phyloP scores from a whole-genome alignment of 2,329 filamentous ascomycete genomes.

The Aquanectria penicillioides region DNA sequence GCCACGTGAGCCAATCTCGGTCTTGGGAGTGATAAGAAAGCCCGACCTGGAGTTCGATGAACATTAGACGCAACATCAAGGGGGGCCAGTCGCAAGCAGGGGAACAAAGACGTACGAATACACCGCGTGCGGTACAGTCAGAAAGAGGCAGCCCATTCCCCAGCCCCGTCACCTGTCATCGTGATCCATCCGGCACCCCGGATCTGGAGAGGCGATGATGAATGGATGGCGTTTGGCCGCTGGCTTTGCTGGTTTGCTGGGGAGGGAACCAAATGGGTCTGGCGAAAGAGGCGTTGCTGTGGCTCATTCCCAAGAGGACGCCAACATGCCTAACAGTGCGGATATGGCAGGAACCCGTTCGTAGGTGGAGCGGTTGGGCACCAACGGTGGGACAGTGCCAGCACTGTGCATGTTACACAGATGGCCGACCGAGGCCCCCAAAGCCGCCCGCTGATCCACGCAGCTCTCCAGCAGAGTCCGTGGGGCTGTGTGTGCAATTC shows the following conservation, averaged over 20 bases:
- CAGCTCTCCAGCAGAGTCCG: constrained; percentile 14
- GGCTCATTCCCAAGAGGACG: constrained; percentile 18
- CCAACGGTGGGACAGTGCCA: constrained; percentile 2
- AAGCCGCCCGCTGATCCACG: not conserved
- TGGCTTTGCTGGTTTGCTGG: not conserved
- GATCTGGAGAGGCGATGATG: not conserved
- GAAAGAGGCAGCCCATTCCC: constrained; percentile 16
- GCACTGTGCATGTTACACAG: constrained; percentile 13
- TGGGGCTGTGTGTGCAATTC: constrained; percentile 19
- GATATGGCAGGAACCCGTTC: not conserved
- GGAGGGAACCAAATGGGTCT: not conserved
- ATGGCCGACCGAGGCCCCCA: not conserved
- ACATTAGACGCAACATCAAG: too few species aligned
- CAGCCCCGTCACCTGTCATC: not conserved
- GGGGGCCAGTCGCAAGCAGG: not conserved
- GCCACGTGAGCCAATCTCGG: constrained; percentile 4
- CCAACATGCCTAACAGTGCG: constrained; percentile 13
- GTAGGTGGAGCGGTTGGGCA: constrained; percentile 13
- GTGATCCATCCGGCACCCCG: not conserved
- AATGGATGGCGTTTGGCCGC: too few species aligned
- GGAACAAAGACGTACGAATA: not conserved
- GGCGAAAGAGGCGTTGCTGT: constrained; percentile 10
- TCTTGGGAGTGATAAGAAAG: not conserved
- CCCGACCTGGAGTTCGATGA: too few species aligned
- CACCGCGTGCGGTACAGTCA: not conserved